Percentiles rank a stretch among this genome's conserved stretches.
Evolutionary conservation across 2,329 filamentous ascomycete genomes (phyloP).

Genomic region (Zarea fungicola): DNA sequence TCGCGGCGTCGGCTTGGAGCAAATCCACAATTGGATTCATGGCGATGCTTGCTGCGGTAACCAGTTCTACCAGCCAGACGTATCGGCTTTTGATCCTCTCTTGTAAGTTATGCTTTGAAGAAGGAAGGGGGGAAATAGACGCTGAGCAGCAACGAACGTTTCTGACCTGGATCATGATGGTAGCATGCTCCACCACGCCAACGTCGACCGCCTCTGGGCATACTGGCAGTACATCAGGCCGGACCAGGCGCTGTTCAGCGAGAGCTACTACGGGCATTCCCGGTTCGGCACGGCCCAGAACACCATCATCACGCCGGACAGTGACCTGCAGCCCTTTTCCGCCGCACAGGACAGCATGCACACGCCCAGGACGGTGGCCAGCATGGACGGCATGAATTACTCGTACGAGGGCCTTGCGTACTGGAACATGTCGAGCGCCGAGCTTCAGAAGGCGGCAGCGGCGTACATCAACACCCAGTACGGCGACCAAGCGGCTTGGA

Average conservation of each 20-base stretch:
- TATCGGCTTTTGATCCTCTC: conserved; percentile 32
- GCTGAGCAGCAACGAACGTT: too few species aligned
- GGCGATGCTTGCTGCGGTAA: conserved; percentile 22
- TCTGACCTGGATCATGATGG: not conserved
- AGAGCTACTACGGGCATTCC: conserved; percentile 19
- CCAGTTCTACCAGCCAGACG: conserved; percentile 25
- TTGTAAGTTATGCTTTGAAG: conserved; percentile 20
- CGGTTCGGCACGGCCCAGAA: conserved; percentile 30
- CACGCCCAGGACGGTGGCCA: conserved; percentile 24
- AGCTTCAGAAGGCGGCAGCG: conserved; percentile 13
- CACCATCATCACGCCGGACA: conserved; percentile 29
- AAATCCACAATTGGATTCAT: conserved; percentile 27
- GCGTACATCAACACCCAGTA: conserved; percentile 18
- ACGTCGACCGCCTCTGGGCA: conserved; percentile 54
- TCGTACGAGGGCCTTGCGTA: conserved; percentile 17
- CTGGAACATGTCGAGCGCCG: conserved; percentile 14
- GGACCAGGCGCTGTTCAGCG: conserved; percentile 21
- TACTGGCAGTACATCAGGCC: conserved; percentile 35
- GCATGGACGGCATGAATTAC: conserved; percentile 18
- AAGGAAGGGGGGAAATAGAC: too few species aligned
- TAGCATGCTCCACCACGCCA: conserved; percentile 37
- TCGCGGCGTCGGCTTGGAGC: conserved; percentile 28
- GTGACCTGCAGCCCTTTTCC: conserved; percentile 40
- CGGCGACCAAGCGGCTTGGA: not conserved
- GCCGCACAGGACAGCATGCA: conserved; percentile 27